Evolutionary conservation across 1,284 basidiomycete species (phyloP), one percentile per base, ranked within the genome.

Genomic region (Exobasidium rhododendri): DNA sequence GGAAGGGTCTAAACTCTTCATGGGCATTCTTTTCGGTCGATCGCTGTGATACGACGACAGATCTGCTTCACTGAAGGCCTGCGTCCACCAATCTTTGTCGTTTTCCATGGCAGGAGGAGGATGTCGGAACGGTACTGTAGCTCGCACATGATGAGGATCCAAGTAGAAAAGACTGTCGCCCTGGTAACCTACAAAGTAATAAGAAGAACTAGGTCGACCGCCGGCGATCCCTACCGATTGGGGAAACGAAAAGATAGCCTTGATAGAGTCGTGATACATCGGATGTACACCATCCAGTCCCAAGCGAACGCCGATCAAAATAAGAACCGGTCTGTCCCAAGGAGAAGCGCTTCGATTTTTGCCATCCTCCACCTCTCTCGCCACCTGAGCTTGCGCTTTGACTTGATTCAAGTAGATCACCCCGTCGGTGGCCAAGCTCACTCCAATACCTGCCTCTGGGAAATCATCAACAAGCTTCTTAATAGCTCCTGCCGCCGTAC

Each of bases 151-250:
- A 78, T 97, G 94, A 0, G 94, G 94, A 80, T 98, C 94, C 54
- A 97, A 89, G 78, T 97, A 98, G 81, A 97, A 94, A 29, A 78
- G 68, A 35, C 67, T 66, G 26, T 70, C 68, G 32, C 87, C 89
- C 78, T 97, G 94, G 0, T 88, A 86, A 13, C 92, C 94, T 56
- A 97, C 90, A 80, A 98, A 98, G 82, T 97, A 98, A 80, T 97
- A 97, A 0, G 92, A 97, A 0, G 92, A 94, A 24, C 90, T 90
- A 0, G 94, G 94, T 29, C 94, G 85, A 2, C 94, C 94, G 50
- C 94, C 94, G 0, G 94, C 92, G 64, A 97, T 97, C 49, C 94
- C 94, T 44, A 97, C 90, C 1, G 89, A 92, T 81, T 97, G 94
- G 0, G 94, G 93, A 80, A 94, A 92, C 0, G 89, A 90, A 80